Conservation (phyloP, 768 basidiomycete species). For the Suillus discolor region DNA sequence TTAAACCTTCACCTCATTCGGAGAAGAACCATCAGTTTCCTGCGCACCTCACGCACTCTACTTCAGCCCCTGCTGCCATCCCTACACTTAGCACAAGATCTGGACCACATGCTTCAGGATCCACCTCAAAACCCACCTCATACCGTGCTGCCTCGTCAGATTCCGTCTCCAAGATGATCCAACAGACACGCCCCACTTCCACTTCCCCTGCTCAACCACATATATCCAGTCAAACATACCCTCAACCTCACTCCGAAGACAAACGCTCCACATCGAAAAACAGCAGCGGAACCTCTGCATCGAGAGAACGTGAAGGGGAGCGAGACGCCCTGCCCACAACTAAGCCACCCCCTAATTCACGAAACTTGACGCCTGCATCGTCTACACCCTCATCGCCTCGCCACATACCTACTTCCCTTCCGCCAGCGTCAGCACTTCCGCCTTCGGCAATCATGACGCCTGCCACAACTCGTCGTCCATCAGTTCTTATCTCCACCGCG, state of each 20-base stretch:
- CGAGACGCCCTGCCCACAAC: slow-evolving; percentile 19
- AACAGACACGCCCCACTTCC: slow-evolving; percentile 16
- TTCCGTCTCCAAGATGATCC: slow-evolving; percentile 14
- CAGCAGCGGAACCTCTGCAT: slow-evolving; percentile 26
- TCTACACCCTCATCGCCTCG: slow-evolving; percentile 62
- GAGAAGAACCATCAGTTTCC: slow-evolving; percentile 20
- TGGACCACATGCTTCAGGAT: slow-evolving; percentile 12
- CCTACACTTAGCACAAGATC: slow-evolving; percentile 23
- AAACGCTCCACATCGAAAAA: slow-evolving; percentile 21
- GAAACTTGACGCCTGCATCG: slow-evolving; percentile 56
- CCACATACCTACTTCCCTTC: slow-evolving; percentile 40
- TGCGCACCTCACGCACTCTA: slow-evolving; percentile 36
- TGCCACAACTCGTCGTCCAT: slow-evolving; percentile 44
- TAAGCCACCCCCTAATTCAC: slow-evolving; percentile 41
- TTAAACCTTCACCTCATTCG: slow-evolving; percentile 24
- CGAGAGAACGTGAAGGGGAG: slow-evolving; percentile 24
- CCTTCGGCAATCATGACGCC: slow-evolving; percentile 47
- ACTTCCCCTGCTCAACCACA: slow-evolving; percentile 29
- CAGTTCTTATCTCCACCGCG: slow-evolving; percentile 37
- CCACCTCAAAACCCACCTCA: slow-evolving; percentile 25
- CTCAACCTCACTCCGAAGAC: slow-evolving; percentile 7
- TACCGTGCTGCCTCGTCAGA: slow-evolving; percentile 30
- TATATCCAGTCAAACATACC: slow-evolving; percentile 8
- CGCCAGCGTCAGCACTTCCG: slow-evolving; percentile 37
- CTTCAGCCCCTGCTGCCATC: slow-evolving; percentile 46